These are phyloP conservation scores for Mimosa bimucronata DNA, from an alignment of 306 rosid genomes.

Conservation along the genomic window DNA sequence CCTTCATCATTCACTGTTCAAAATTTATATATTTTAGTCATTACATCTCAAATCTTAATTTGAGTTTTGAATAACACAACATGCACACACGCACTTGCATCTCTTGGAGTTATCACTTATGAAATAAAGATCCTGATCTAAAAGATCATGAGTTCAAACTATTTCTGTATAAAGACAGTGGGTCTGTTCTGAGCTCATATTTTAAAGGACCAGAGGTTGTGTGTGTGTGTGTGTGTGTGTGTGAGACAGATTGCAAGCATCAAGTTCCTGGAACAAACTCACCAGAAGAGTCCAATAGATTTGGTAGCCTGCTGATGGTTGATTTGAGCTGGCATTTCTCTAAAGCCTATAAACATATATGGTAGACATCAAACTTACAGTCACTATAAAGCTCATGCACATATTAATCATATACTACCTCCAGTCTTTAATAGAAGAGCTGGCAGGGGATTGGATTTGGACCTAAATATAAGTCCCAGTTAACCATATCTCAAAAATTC, in stretches of 20 bases:
- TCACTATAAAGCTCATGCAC: background rate
- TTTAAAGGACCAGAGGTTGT: too few species aligned
- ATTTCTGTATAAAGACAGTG: background rate
- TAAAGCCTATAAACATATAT: background rate
- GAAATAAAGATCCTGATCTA: background rate
- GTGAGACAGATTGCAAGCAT: background rate
- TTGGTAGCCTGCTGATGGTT: background rate
- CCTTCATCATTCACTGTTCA: background rate
- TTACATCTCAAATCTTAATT: background rate
- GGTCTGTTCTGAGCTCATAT: too few species aligned
- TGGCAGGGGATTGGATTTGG: too few species aligned
- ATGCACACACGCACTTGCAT: background rate
- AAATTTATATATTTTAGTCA: background rate
- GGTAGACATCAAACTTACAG: background rate
- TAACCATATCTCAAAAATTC: too few species aligned
- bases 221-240: background rate
- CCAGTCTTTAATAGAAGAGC: too few species aligned
- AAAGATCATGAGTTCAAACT: background rate
- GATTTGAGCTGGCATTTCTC: conserved; percentile 5
- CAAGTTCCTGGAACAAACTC: background rate
- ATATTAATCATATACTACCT: too few species aligned
- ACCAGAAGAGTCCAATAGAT: background rate
- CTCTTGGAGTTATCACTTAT: background rate
- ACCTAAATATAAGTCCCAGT: too few species aligned
- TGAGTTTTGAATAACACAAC: background rate